A percentile compares a stretch with the other conserved stretches of the same genome.
Evolutionary conservation across 1,284 basidiomycete genomes (phyloP).

Genomic region (Fomitiporia mediterranea): DNA sequence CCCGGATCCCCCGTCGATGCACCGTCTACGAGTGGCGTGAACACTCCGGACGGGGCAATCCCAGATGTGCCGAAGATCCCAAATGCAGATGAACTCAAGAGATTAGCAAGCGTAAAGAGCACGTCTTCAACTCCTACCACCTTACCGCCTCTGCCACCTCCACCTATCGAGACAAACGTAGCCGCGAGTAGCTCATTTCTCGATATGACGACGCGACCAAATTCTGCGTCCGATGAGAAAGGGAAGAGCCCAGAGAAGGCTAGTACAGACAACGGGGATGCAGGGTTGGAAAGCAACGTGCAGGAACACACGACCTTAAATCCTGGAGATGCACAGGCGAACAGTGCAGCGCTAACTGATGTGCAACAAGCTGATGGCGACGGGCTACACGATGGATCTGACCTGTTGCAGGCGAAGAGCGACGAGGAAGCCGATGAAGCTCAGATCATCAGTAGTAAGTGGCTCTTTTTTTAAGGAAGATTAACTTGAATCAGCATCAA

Average conservation of each 20-base stretch:
- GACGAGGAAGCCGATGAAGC: slow-evolving; percentile 8
- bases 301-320: neutral
- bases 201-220: slow-evolving; percentile 17
- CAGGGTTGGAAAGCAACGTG: neutral
- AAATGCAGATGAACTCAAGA: slow-evolving; percentile 10
- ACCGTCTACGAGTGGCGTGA: neutral
- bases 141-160: slow-evolving; percentile 4
- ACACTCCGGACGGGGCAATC: neutral
- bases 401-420: neutral
- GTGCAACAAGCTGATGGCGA: neutral
- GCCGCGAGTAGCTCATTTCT: slow-evolving; percentile 7
- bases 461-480: too few species aligned
- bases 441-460: slow-evolving; percentile 3
- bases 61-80: slow-evolving; percentile 18
- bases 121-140: neutral
- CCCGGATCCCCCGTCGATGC: neutral
- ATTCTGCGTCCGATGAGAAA: slow-evolving; percentile 10
- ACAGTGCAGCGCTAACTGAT: neutral
- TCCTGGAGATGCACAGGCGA: neutral
- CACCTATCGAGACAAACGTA: slow-evolving; percentile 5
- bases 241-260: slow-evolving; percentile 4
- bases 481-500: neutral
- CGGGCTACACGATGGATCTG: neutral
- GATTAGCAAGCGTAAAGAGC: slow-evolving; percentile 8
- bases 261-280: neutral